Evolutionary conservation across 2,329 filamentous ascomycete species (phyloP).

Genomic region (Xylaria sp.): DNA sequence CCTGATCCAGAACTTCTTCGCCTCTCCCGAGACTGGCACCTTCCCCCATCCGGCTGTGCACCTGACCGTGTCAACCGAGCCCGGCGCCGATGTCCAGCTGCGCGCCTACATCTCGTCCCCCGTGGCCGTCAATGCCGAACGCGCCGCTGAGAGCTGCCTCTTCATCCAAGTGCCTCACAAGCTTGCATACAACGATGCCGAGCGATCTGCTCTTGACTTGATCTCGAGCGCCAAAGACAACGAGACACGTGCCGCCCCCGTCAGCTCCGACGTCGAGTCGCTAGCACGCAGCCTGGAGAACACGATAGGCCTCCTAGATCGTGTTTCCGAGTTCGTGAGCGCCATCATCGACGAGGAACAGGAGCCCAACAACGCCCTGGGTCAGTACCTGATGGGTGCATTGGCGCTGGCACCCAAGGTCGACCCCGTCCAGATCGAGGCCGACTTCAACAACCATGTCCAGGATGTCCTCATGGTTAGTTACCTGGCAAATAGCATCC

Average conservation of each 20-base stretch:
- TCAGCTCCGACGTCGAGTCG: conserved; percentile 88
- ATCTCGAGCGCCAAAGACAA: conserved; percentile 81
- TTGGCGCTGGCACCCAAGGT: conserved; percentile 95
- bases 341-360: conserved; percentile 93
- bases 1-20: conserved; percentile 99
- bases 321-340: conserved; percentile 89
- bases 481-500: conserved; percentile 97
- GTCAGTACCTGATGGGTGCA: conserved; percentile 93
- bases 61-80: conserved; percentile 89
- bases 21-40: conserved; percentile 93
- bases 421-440: conserved; percentile 85
- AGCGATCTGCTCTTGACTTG: conserved; percentile 73
- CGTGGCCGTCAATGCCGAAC: conserved; percentile 92
- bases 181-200: conserved; percentile 79
- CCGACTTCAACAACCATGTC: conserved; percentile 99
- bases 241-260: conserved; percentile 73
- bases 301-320: conserved; percentile 86
- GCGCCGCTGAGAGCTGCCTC: conserved; percentile 92
- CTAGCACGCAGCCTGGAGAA: conserved; percentile 86
- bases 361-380: conserved; percentile 86
- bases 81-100: conserved; percentile 86
- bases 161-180: conserved; percentile 98
- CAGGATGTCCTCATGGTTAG: conserved; percentile 98
- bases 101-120: conserved; percentile 95
- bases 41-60: conserved; percentile 98